phyloP scores from a whole-genome alignment of 2,329 filamentous ascomycete species.

The Paecilomyces variotii region DNA sequence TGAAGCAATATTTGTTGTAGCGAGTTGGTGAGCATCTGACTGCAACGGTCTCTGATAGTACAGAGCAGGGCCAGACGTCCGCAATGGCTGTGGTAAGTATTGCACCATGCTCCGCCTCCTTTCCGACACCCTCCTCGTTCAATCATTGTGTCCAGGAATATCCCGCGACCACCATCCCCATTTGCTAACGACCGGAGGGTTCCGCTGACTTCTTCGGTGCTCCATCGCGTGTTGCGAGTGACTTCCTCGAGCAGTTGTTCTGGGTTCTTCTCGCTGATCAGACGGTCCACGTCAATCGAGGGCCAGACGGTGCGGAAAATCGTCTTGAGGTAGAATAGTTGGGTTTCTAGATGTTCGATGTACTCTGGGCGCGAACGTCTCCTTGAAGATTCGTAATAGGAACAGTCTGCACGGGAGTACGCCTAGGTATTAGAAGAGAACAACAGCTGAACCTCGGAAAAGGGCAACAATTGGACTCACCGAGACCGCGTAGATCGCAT shows the following conservation, averaged over 20 bases:
- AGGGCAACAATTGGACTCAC: background rate
- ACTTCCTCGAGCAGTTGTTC: background rate
- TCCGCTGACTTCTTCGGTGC: background rate
- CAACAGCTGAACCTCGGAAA: background rate
- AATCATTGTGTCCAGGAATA: background rate
- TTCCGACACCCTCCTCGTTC: background rate
- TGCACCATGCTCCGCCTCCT: background rate
- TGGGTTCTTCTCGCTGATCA: background rate
- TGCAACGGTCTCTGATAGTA: background rate
- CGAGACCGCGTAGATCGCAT: background rate
- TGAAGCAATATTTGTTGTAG: background rate
- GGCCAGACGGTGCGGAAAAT: background rate
- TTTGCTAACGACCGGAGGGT: background rate
- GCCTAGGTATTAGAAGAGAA: background rate
- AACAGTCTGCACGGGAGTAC: background rate
- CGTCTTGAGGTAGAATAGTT: background rate
- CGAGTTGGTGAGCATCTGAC: background rate
- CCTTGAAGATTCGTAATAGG: background rate
- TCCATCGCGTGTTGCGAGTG: background rate
- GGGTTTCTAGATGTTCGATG: background rate
- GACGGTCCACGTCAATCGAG: background rate
- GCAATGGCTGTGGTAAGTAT: background rate
- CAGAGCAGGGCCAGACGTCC: background rate
- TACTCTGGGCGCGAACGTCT: background rate
- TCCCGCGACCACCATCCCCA: background rate